Base-by-base conservation (phyloP, 2,329 filamentous ascomycete species). In the Penicillium sp. region DNA sequence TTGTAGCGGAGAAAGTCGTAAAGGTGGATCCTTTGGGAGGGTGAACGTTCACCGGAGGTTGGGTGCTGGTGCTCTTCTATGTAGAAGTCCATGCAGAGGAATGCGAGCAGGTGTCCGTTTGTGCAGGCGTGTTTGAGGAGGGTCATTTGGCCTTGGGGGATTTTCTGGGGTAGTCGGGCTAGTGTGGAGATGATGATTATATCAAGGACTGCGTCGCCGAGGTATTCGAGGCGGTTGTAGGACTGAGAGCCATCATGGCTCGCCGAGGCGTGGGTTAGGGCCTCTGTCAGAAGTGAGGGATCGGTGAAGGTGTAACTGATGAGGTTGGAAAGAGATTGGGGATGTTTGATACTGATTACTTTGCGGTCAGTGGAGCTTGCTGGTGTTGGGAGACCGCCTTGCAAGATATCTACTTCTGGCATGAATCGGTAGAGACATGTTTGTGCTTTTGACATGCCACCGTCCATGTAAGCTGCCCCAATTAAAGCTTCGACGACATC, bases 401-500 rank as follows among this genome's bases (percentile, higher is more conserved):
- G 39, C 6, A 43, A 2, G 13, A 72, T 29, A 16, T 77, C 54
- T 1, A 82, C 68, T 46, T 88, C 81, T 0, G 82, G 81, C 1
- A 95, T 70, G 60, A 97, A 87, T 1, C 87, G 68, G 3, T 80
- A 77, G 11, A 94, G 80, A 69, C 88, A 92, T 2, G 74, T 63
- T 14, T 87, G 72, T 0, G 87, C 88, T 60, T 84, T 87, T 0
- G 75, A 44, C 13, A 89, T 75, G 0, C 89, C 89, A 1, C 90
- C 89, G 48, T 90, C 83, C 1, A 89, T 56, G 63, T 83, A 92
- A 0, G 89, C 83, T 1, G 87, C 89, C 1, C 91, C 93, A 18
- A 97, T 87, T 0, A 97, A 77, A 0, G 92, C 84, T 69, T 97
- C 93, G 0, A 96, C 82, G 0, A 97, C 87, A 65, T 97, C 93